Conservation (phyloP, 2,329 filamentous ascomycete genomes). For the Venturia nashicola region DNA sequence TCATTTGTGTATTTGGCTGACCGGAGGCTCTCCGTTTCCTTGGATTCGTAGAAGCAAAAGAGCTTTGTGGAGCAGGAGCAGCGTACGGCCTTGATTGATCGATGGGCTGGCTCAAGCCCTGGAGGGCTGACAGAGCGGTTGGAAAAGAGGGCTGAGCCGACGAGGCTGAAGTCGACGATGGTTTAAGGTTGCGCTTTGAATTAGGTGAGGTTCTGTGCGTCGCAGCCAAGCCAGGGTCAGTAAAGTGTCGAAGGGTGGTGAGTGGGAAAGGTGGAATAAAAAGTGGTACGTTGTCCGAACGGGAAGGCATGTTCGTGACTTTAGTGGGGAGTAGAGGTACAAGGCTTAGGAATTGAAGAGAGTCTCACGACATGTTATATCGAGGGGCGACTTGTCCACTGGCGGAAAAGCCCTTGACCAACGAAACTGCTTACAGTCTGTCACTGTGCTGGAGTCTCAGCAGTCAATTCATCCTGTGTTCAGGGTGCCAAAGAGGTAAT, state of each 20-base stretch:
- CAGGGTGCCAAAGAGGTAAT: background rate
- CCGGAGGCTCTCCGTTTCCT: conserved; percentile 26
- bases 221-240: conserved; percentile 4
- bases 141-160: background rate
- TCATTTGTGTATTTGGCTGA: conserved; percentile 5
- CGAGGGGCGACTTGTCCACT: background rate
- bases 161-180: conserved; percentile 14
- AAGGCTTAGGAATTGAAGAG: background rate
- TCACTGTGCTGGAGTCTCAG: background rate
- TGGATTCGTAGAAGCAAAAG: conserved; percentile 17
- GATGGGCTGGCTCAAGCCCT: background rate
- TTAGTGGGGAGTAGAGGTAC: background rate
- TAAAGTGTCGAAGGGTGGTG: background rate
- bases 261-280: background rate
- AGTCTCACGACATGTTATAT: conserved; percentile 9
- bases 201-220: conserved; percentile 1
- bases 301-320: conserved; percentile 1
- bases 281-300: background rate
- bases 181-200: conserved; percentile 9
- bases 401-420: background rate
- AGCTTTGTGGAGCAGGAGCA: background rate
- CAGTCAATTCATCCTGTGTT: background rate
- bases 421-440: background rate
- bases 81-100: background rate
- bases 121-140: background rate